These are phyloP conservation scores for Collybiopsis luxurians DNA, from an alignment of 768 basidiomycete species.

Conservation along the genomic window DNA sequence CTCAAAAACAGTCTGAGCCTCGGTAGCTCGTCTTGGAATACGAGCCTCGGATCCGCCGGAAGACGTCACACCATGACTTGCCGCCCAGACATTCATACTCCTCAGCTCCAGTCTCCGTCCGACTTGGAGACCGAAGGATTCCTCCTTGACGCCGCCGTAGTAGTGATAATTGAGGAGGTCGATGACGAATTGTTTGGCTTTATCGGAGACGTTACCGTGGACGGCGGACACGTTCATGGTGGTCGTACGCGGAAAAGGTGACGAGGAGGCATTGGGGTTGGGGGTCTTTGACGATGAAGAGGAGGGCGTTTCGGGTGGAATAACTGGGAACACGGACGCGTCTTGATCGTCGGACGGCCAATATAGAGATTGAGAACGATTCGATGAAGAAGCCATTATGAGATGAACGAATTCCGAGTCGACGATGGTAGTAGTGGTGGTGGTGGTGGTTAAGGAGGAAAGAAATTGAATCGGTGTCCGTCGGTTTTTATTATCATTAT, in stretches of 20 bases:
- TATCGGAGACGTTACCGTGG: constrained; percentile 5
- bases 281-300: neutral
- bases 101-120: constrained; percentile 1
- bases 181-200: constrained; percentile 3
- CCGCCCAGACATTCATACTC: constrained; percentile 9
- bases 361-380: neutral
- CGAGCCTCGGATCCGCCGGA: neutral
- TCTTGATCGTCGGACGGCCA: neutral
- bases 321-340: neutral
- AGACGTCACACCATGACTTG: neutral
- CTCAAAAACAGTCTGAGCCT: constrained; percentile 10
- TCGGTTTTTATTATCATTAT: too few species aligned
- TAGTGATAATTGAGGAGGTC: neutral
- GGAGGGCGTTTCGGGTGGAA: neutral
- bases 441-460: neutral
- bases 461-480: too few species aligned
- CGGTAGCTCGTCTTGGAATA: neutral
- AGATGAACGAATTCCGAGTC: neutral
- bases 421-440: neutral
- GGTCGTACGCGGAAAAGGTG: neutral
- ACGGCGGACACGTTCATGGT: neutral
- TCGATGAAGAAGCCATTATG: neutral
- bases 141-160: constrained; percentile 3
- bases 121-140: constrained; percentile 6
- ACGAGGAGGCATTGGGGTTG: neutral